Conservation (phyloP, 129 eudicot genomes). For the Flaveria robusta region DNA sequence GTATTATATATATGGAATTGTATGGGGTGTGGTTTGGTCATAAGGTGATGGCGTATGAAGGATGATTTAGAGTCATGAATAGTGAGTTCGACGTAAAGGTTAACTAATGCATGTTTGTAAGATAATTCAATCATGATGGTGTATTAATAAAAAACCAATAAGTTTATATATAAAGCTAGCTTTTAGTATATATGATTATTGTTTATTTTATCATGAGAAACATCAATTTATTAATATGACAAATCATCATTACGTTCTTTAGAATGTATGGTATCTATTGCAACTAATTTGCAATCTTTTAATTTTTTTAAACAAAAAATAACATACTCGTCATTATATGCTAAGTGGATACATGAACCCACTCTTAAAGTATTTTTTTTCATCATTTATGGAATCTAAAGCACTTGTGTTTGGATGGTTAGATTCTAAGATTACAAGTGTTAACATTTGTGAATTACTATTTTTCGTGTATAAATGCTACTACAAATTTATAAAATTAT, state of each 20-base stretch:
- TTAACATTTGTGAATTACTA: too few relatives aligned
- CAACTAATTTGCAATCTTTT: not conserved
- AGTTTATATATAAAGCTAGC: not conserved
- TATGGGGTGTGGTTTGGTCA: conserved; percentile 11
- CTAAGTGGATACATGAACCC: not conserved
- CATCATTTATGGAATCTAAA: too few relatives aligned
- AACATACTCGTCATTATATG: not conserved
- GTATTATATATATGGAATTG: not conserved
- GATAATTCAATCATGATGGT: not conserved
- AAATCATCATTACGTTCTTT: not conserved
- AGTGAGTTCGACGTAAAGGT: conserved; percentile 3
- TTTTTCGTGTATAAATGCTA: too few relatives aligned
- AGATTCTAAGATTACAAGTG: too few relatives aligned
- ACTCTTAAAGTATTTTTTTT: too few relatives aligned
- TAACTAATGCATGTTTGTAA: not conserved
- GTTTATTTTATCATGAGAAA: not conserved
- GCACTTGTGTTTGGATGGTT: too few relatives aligned
- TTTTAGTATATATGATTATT: not conserved
- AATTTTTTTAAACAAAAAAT: not conserved
- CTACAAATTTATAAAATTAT: too few relatives aligned
- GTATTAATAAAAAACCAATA: not conserved
- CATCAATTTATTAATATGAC: not conserved
- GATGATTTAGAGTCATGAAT: conserved; percentile 6
- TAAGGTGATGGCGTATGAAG: conserved; percentile 6
- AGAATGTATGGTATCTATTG: not conserved